Evolutionary conservation across 2,329 filamentous ascomycete species (phyloP).

Genomic region (Didymella sp.): DNA sequence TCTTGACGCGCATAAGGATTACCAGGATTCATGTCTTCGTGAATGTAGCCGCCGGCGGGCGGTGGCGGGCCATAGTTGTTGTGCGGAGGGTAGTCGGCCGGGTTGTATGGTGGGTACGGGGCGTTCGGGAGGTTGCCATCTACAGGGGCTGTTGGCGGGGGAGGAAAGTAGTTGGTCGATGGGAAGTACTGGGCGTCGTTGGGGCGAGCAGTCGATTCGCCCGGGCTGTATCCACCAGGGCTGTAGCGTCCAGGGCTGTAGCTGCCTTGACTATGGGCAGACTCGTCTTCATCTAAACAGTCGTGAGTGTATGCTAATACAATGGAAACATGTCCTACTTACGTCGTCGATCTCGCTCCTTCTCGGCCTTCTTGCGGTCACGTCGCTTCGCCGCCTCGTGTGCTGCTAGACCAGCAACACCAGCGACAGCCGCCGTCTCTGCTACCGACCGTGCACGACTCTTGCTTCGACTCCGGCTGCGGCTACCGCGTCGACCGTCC

Average conservation of each 20-base stretch:
- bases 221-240: conserved; percentile 28
- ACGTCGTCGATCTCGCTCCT: conserved; percentile 59
- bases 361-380: conserved; percentile 63
- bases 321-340: conserved; percentile 38
- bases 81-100: conserved; percentile 54
- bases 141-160: conserved; percentile 51
- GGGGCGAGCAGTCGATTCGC: conserved; percentile 43
- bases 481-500: conserved; percentile 47
- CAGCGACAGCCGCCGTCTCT: conserved; percentile 64
- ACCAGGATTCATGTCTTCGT: conserved; percentile 39
- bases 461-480: conserved; percentile 54
- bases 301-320: conserved; percentile 29
- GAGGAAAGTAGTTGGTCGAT: conserved; percentile 57
- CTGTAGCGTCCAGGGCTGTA: conserved; percentile 33
- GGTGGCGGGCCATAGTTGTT: conserved; percentile 36
- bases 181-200: conserved; percentile 53
- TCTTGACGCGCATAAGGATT: conserved; percentile 39
- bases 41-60: conserved; percentile 35
- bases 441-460: conserved; percentile 60
- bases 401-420: conserved; percentile 63
- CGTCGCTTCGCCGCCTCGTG: conserved; percentile 64
- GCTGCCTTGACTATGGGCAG: conserved; percentile 45
- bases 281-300: conserved; percentile 44
- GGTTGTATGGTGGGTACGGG: conserved; percentile 47
- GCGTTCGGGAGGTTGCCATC: conserved; percentile 35